A percentile compares a stretch with the other conserved stretches of the same genome.
Conservation (phyloP, 2,329 filamentous ascomycete genomes). For the Trichoderma hamatum region DNA sequence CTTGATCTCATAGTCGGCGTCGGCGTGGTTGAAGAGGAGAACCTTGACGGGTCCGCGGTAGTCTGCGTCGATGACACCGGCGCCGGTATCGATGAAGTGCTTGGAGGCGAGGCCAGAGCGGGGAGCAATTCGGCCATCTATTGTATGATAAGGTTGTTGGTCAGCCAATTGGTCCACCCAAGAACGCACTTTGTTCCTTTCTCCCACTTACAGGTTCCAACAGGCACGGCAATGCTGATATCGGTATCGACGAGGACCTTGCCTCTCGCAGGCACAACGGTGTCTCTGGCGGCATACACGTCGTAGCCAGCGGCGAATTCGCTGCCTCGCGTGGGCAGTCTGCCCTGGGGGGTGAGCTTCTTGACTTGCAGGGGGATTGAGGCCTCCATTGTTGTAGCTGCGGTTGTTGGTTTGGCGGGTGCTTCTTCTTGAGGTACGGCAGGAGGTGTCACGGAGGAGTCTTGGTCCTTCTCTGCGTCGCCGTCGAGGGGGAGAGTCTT, state of each 20-base stretch:
- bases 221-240: constrained; percentile 86
- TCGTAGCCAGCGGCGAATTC: constrained; percentile 93
- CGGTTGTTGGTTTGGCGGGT: background rate
- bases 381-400: constrained; percentile 44
- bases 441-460: background rate
- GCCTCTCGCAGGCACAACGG: constrained; percentile 76
- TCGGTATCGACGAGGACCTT: constrained; percentile 89
- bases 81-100: constrained; percentile 94
- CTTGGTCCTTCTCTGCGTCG: constrained; percentile 3
- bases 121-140: constrained; percentile 87
- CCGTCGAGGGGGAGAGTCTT: constrained; percentile 58
- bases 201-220: constrained; percentile 74
- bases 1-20: constrained; percentile 77
- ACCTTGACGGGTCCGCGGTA: constrained; percentile 95
- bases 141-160: background rate
- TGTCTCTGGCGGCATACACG: constrained; percentile 77
- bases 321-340: constrained; percentile 83
- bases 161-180: background rate
- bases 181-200: background rate
- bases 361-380: constrained; percentile 77
- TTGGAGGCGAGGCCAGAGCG: constrained; percentile 90
- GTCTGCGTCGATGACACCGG: constrained; percentile 96
- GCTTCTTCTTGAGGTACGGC: background rate
- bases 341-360: constrained; percentile 79
- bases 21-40: constrained; percentile 88